These are phyloP conservation scores for Dactylellina drechsleri DNA, from an alignment of 2,329 filamentous ascomycete genomes.

Conservation along the genomic window DNA sequence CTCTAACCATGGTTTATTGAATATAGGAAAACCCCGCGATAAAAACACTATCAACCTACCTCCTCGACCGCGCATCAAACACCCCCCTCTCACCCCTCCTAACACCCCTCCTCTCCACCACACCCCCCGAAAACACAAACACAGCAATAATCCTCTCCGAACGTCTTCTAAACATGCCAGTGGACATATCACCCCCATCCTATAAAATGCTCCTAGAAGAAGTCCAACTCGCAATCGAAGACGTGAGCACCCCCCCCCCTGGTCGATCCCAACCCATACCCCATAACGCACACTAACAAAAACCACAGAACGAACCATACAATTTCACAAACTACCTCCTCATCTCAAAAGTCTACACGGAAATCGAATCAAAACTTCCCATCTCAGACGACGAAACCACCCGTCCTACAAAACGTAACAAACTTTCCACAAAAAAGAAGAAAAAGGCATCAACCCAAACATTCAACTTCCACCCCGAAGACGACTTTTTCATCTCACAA, in stretches of 20 bases:
- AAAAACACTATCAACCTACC: slow-evolving; percentile 66
- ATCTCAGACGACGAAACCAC: slow-evolving; percentile 62
- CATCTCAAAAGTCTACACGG: slow-evolving; percentile 89
- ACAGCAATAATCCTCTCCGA: slow-evolving; percentile 91
- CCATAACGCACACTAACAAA: background rate
- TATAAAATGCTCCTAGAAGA: slow-evolving; percentile 95
- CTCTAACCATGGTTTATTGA: too few relatives aligned
- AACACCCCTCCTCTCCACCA: slow-evolving; percentile 60
- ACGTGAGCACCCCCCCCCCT: slow-evolving; percentile 63
- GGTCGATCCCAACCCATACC: background rate
- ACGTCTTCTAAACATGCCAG: slow-evolving; percentile 94
- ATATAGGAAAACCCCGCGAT: slow-evolving; percentile 67
- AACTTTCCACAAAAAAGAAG: slow-evolving; percentile 10
- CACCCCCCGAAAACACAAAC: slow-evolving; percentile 69
- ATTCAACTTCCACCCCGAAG: slow-evolving; percentile 96
- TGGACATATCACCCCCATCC: slow-evolving; percentile 90
- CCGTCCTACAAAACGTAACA: slow-evolving; percentile 13
- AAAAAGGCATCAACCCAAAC: slow-evolving; percentile 23
- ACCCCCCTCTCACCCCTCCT: slow-evolving; percentile 58
- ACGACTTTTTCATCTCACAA: slow-evolving; percentile 75
- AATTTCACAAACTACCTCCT: slow-evolving; percentile 92
- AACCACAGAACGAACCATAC: slow-evolving; percentile 78
- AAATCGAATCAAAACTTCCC: slow-evolving; percentile 83
- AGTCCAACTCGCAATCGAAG: slow-evolving; percentile 85
- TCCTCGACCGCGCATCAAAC: slow-evolving; percentile 67